phyloP scores from a whole-genome alignment of 2,329 filamentous ascomycete genomes.

The Penicillium sp. region DNA sequence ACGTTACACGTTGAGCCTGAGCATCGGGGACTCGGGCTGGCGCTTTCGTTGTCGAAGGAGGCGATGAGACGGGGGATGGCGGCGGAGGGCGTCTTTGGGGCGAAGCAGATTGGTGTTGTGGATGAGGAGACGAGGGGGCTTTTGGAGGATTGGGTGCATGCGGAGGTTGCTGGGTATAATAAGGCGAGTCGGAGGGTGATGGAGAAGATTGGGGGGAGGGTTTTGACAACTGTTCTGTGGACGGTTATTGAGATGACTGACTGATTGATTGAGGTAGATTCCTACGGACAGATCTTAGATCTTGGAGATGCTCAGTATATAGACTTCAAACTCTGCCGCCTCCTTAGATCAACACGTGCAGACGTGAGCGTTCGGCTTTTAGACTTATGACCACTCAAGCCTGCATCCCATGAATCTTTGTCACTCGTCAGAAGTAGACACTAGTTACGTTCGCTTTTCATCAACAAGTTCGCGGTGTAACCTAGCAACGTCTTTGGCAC shows the following conservation, averaged over 20 bases:
- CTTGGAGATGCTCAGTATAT: no score
- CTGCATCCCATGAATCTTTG: no score
- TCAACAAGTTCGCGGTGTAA: no score
- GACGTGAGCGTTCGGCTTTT: no score
- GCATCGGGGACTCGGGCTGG: slow-evolving; percentile 43
- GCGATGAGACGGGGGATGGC: slow-evolving; percentile 35
- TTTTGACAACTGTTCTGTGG: slow-evolving; percentile 42
- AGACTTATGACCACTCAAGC: no score
- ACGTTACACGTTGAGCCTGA: slow-evolving; percentile 47
- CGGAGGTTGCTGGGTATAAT: slow-evolving; percentile 42
- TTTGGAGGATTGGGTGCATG: slow-evolving; percentile 37
- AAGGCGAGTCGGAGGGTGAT: slow-evolving; percentile 44
- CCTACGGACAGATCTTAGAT: no score
- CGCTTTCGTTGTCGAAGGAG: slow-evolving; percentile 34
- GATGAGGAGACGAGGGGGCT: slow-evolving; percentile 12
- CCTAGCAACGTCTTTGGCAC: no score
- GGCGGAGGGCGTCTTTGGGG: slow-evolving; percentile 24
- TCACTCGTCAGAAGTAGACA: no score
- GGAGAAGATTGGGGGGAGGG: slow-evolving; percentile 47
- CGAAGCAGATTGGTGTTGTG: slow-evolving; percentile 1
- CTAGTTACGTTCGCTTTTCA: no score
- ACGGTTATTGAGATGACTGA: slow-evolving; percentile 36
- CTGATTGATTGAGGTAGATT: background rate
- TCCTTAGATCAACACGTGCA: no score
- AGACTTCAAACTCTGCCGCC: no score